Base-by-base conservation (phyloP, 208 protist species). In the Leishmania turanica region DNA sequence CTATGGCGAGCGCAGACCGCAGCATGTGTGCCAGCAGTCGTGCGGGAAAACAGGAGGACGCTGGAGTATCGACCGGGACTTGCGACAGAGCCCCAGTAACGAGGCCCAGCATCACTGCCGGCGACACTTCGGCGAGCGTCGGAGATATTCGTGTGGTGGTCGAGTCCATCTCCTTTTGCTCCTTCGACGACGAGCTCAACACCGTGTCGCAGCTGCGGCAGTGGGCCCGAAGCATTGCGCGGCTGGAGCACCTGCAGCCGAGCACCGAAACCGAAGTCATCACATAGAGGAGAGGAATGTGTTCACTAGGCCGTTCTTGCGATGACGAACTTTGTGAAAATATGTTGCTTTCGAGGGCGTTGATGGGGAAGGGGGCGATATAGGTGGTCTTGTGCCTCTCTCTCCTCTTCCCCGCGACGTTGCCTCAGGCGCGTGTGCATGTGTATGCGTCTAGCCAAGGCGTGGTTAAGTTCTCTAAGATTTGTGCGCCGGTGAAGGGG, bases 211-310 rank as follows among this genome's bases (percentile, higher is more conserved):
- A 87, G 71, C 79, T 87, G 51, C 70, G 75, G n/a, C 82, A 81
- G 69, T 87, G 84, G 84, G 84, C 84, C 1, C 66, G 45, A 4
- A 73, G 65, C 49, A 65, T 76, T 53, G 79, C 76, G 51, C 74
- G 65, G 42, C 70, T 76, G 31, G 80, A 80, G 75, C 53, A 45
- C 24, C 64, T 84, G 27, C 60, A 78, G 79, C 84, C 84, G 2
- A 78, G 69, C 13, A 87, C 84, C 19, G 65, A 83, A 6, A 87
- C 84, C 6, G 84, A 87, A 49, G 84, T 87, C 58, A 84, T 74
- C 27, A 87, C 84, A 45, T 87, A 78, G 53, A 47, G 31, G 8
- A 27, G 34, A 70, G 11, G 9, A 21, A 15, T 24, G 7, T 4
- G 75, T 79, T 72, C 27, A 24, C 24, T 15, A 51, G 42, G 17